These are phyloP conservation scores for Hydnum rufescens DNA, from an alignment of 768 basidiomycete species.

Conservation along the genomic window DNA sequence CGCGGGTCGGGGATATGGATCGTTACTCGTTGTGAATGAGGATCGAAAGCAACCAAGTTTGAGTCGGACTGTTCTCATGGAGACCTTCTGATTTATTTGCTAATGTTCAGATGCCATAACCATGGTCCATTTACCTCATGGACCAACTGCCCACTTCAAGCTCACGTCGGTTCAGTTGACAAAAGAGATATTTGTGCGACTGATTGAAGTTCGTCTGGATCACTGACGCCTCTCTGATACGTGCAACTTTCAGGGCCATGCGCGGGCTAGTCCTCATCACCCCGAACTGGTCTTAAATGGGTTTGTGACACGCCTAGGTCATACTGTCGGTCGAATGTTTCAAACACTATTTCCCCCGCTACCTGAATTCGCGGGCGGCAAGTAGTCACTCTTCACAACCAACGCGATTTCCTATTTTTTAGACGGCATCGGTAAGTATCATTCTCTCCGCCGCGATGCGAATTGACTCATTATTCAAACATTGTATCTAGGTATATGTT, in stretches of 20 bases:
- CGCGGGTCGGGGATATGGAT: slow-evolving; percentile 68
- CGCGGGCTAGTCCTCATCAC: slow-evolving; percentile 75
- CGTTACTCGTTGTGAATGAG: slow-evolving; percentile 85
- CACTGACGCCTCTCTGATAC: background rate
- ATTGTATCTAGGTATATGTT: slow-evolving; percentile 56
- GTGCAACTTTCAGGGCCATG: slow-evolving; percentile 60
- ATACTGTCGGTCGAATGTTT: slow-evolving; percentile 85
- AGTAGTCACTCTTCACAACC: slow-evolving; percentile 92
- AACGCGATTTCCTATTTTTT: slow-evolving; percentile 96
- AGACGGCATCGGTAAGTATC: slow-evolving; percentile 64
- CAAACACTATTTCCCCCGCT: slow-evolving; percentile 90
- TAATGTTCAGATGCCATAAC: slow-evolving; percentile 65
- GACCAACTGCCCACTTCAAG: slow-evolving; percentile 92
- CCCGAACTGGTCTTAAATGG: slow-evolving; percentile 92
- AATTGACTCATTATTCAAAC: background rate
- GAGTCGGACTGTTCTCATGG: slow-evolving; percentile 18
- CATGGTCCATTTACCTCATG: slow-evolving; percentile 70
- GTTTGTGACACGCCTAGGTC: slow-evolving; percentile 85
- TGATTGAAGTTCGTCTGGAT: slow-evolving; percentile 14
- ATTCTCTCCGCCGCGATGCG: slow-evolving; percentile 6
- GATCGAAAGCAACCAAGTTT: slow-evolving; percentile 91
- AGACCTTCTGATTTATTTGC: background rate
- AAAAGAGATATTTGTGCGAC: slow-evolving; percentile 55
- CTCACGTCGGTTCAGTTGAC: slow-evolving; percentile 74
- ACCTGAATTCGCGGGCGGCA: slow-evolving; percentile 93